Percentiles rank a stretch among this genome's conserved stretches.
phyloP scores from a whole-genome alignment of 2,329 filamentous ascomycete genomes.

The Aspergillus niger region DNA sequence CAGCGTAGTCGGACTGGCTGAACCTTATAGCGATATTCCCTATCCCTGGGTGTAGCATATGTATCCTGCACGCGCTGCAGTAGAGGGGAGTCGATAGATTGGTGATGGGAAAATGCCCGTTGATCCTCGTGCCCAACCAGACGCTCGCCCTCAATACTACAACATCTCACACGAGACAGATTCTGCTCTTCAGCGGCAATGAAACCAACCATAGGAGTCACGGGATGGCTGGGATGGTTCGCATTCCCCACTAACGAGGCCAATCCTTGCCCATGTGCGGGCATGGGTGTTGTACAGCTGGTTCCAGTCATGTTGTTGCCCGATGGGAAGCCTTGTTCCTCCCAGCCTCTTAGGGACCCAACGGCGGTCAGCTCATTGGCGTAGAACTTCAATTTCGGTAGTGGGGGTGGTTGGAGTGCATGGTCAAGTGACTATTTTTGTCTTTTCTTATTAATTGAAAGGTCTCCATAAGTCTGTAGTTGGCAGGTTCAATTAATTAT shows the following conservation, averaged over 20 bases:
- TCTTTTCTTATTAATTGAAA: not conserved
- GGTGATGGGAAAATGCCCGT: not conserved
- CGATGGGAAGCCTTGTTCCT: conserved; percentile 23
- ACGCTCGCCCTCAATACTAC: not conserved
- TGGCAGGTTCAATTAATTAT: not conserved
- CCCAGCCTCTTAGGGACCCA: conserved; percentile 28
- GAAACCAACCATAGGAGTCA: conserved; percentile 7
- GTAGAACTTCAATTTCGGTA: not conserved
- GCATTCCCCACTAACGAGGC: not conserved
- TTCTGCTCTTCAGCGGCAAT: too few relatives aligned
- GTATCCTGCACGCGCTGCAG: not conserved
- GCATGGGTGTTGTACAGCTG: not conserved
- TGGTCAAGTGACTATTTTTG: conserved; percentile 3
- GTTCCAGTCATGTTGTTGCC: conserved; percentile 12
- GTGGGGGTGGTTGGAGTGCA: not conserved
- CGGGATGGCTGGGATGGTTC: conserved; percentile 11
- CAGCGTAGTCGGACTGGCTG: not conserved
- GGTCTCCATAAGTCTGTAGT: not conserved
- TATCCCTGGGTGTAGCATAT: not conserved
- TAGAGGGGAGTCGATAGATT: not conserved
- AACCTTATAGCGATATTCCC: not conserved
- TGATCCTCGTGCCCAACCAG: not conserved
- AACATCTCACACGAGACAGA: conserved; percentile 3
- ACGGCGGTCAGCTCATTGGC: conserved; percentile 17
- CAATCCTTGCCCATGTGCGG: not conserved